Conservation (phyloP, 306 rosid species). For the Vigna radiata region DNA sequence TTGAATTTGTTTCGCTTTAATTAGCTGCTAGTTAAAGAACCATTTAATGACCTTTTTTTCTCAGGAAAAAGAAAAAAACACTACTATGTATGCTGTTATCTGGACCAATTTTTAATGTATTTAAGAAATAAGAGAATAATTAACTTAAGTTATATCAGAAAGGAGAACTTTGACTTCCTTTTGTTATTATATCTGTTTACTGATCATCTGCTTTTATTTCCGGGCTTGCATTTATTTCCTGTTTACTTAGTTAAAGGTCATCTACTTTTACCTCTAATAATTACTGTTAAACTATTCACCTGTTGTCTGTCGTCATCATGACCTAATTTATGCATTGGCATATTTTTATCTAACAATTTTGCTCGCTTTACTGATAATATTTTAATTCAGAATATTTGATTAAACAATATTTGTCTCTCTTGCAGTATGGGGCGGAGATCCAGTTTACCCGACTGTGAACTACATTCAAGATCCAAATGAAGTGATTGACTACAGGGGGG, state of each 20-base stretch:
- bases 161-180: constrained; percentile 18
- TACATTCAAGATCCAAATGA: constrained; percentile 93
- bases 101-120: constrained; percentile 10
- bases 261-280: constrained; percentile 2
- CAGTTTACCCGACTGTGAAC: constrained; percentile 95
- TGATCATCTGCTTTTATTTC: constrained; percentile 13
- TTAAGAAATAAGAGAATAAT: background rate
- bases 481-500: constrained; percentile 85
- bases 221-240: constrained; percentile 9
- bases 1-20: constrained; percentile 15
- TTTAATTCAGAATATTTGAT: constrained; percentile 31
- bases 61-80: background rate
- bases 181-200: constrained; percentile 2
- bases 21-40: constrained; percentile 30
- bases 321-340: constrained; percentile 13
- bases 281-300: constrained; percentile 37
- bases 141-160: background rate
- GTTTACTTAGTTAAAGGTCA: constrained; percentile 23
- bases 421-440: constrained; percentile 99
- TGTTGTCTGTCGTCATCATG: constrained; percentile 24
- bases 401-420: constrained; percentile 42
- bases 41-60: background rate
- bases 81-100: constrained; percentile 7
- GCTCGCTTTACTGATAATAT: background rate
- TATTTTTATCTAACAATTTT: constrained; percentile 10